Percentiles rank a stretch among this genome's conserved stretches.
phyloP scores from a whole-genome alignment of 139 green algal genomes.

The Tetraselmis chui region DNA sequence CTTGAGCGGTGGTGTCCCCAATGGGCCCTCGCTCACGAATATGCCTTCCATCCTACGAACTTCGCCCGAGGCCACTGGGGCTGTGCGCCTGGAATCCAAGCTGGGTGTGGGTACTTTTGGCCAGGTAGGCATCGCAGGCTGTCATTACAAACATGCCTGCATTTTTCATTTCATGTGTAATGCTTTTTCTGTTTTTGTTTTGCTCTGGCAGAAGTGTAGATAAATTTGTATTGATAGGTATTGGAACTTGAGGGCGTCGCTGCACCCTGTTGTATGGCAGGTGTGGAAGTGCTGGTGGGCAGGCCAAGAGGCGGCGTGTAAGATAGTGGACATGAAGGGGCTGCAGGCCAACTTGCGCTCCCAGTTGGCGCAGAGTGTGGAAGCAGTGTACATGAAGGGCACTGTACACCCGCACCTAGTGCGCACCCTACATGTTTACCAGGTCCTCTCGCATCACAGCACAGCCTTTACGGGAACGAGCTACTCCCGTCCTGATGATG shows the following conservation, averaged over 20 bases:
- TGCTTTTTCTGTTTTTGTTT: background rate
- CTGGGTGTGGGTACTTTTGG: background rate
- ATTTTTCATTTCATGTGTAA: background rate
- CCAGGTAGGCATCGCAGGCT: background rate
- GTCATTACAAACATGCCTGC: background rate
- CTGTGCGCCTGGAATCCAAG: background rate
- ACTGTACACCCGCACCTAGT: background rate
- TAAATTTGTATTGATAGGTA: too few species aligned
- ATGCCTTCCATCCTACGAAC: background rate
- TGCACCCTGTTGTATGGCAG: too few species aligned
- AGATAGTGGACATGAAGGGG: background rate
- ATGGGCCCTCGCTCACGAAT: background rate
- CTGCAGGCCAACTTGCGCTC: background rate
- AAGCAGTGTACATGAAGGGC: background rate
- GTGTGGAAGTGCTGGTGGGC: background rate
- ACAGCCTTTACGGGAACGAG: too few species aligned
- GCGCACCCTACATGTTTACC: background rate
- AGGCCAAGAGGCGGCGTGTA: background rate
- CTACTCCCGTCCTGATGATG: background rate
- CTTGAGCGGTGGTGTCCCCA: background rate
- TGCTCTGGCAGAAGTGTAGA: background rate
- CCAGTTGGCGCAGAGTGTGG: background rate
- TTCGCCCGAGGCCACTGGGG: background rate
- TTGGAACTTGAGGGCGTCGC: too few species aligned
- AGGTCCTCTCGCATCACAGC: background rate